Evolutionary conservation across 2,329 filamentous ascomycete species (phyloP).

Genomic region (Colletotrichum magnum): DNA sequence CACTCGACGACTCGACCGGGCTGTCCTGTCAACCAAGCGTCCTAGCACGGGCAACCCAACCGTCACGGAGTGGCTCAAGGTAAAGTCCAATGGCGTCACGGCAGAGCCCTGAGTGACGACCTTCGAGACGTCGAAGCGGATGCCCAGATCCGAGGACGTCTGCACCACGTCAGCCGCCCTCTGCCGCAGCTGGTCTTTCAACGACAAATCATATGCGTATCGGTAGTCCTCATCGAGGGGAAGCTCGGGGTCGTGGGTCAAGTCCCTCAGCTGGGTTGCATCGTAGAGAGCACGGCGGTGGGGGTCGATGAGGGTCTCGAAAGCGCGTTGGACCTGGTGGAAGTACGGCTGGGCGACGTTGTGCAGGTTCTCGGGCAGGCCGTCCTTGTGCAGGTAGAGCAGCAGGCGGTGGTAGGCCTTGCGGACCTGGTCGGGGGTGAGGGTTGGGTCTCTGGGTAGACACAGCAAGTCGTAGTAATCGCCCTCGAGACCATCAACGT

Average conservation of each 20-base stretch:
- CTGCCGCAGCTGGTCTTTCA: conserved; percentile 43
- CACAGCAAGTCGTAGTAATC: conserved; percentile 63
- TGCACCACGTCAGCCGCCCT: conserved; percentile 44
- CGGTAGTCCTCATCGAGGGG: conserved; percentile 41
- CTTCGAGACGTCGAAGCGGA: conserved; percentile 53
- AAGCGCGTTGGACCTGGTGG: conserved; percentile 57
- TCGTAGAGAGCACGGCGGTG: conserved; percentile 59
- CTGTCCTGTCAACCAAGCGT: conserved; percentile 42
- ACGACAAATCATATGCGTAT: conserved; percentile 42
- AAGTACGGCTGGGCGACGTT: conserved; percentile 58
- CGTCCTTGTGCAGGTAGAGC: conserved; percentile 59
- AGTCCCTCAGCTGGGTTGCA: conserved; percentile 45
- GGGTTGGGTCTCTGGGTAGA: conserved; percentile 52
- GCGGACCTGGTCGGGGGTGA: conserved; percentile 55
- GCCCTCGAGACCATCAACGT: conserved; percentile 43
- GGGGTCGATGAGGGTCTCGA: conserved; percentile 63
- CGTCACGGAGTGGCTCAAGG: conserved; percentile 55
- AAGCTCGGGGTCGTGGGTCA: neutral
- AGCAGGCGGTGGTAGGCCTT: conserved; percentile 61
- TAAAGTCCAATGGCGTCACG: conserved; percentile 54
- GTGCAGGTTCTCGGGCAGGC: conserved; percentile 56
- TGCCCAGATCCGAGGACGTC: conserved; percentile 54
- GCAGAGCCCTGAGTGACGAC: conserved; percentile 27
- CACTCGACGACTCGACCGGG: neutral
- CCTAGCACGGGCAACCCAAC: conserved; percentile 52